These are phyloP conservation scores for Cryptococcus wingfieldii DNA, from an alignment of 1,284 basidiomycete species.

Conservation along the genomic window DNA sequence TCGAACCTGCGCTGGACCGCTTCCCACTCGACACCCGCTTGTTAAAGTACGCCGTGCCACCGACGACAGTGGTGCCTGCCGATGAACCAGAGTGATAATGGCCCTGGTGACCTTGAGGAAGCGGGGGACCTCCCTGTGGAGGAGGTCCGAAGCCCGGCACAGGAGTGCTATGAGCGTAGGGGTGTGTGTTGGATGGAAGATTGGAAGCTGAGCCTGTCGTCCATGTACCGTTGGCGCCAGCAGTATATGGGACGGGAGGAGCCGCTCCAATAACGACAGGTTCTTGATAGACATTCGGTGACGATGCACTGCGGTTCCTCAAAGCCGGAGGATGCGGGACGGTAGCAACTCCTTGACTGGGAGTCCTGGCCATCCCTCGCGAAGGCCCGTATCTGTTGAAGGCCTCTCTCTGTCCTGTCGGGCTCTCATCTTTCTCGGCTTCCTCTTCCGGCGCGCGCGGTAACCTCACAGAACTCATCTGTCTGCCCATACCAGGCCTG, in stretches of 20 bases:
- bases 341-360: conserved; percentile 25
- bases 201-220: conserved; percentile 2
- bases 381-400: conserved; percentile 22
- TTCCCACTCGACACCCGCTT: conserved; percentile 34
- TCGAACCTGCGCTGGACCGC: conserved; percentile 40
- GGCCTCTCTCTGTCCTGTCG: conserved; percentile 13
- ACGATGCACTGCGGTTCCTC: conserved; percentile 50
- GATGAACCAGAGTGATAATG: too few species aligned
- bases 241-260: conserved; percentile 20
- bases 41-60: conserved; percentile 40
- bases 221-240: conserved; percentile 6
- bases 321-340: conserved; percentile 37
- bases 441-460: conserved; percentile 24
- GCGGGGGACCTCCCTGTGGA: conserved; percentile 20
- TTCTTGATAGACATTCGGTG: conserved; percentile 51
- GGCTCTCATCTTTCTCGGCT: conserved; percentile 12
- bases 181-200: background rate
- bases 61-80: conserved; percentile 22
- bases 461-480: conserved; percentile 25
- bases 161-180: conserved; percentile 3
- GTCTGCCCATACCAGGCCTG: background rate
- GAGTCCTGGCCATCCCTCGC: conserved; percentile 35
- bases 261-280: conserved; percentile 12
- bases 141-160: conserved; percentile 1
- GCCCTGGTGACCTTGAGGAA: too few species aligned